Conservation (phyloP, 371 early-diverging fungal genomes). For the Syncephalastrum racemosum region DNA sequence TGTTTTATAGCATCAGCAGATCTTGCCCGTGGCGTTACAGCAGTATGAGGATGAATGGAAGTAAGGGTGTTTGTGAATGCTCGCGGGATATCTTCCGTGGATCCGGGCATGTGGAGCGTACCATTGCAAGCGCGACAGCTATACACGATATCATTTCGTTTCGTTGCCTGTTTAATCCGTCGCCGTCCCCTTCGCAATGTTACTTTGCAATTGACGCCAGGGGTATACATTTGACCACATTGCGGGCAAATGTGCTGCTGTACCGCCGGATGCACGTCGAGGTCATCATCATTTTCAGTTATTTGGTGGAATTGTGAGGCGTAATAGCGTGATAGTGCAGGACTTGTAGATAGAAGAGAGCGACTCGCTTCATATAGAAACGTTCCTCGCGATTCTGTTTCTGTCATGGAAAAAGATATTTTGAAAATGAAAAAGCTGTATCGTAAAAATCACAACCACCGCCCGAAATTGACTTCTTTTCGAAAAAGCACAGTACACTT, state of each 20-base stretch:
- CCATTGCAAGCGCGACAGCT: constrained; percentile 28
- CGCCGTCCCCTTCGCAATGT: constrained; percentile 4
- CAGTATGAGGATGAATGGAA: neutral
- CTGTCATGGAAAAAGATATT: too few relatives aligned
- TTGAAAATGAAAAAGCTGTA: too few relatives aligned
- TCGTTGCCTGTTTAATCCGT: constrained; percentile 6
- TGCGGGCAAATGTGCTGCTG: constrained; percentile 20
- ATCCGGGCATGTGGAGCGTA: constrained; percentile 21
- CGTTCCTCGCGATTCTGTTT: too few relatives aligned
- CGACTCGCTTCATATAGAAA: too few relatives aligned
- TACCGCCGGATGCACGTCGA: too few relatives aligned
- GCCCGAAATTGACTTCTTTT: too few relatives aligned
- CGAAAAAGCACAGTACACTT: too few relatives aligned
- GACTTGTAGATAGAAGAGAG: too few relatives aligned
- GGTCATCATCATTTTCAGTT: too few relatives aligned
- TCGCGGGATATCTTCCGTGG: constrained; percentile 15
- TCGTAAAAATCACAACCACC: too few relatives aligned
- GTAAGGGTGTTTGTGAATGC: constrained; percentile 9
- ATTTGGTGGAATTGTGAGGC: too few relatives aligned
- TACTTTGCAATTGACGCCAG: constrained; percentile 26
- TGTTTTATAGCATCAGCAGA: neutral
- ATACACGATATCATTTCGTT: constrained; percentile 18
- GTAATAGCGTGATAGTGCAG: too few relatives aligned
- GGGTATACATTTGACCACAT: constrained; percentile 37
- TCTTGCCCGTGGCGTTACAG: constrained; percentile 3